Percentiles rank a stretch among this genome's conserved stretches.
Evolutionary conservation across 2,329 filamentous ascomycete genomes (phyloP).

Genomic region (Ceratocystis smalleyi): DNA sequence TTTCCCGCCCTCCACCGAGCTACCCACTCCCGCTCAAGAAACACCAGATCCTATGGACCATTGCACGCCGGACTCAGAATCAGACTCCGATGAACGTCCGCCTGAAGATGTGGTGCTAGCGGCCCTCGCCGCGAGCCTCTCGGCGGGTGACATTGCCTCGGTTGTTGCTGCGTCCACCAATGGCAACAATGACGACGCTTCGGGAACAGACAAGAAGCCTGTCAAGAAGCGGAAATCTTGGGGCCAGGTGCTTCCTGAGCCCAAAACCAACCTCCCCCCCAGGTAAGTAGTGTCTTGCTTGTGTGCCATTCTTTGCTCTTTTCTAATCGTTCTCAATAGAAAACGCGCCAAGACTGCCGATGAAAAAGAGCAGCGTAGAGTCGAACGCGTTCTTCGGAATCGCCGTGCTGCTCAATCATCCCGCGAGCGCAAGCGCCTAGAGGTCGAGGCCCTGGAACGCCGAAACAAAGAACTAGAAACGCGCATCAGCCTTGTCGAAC

Average conservation of each 20-base stretch:
- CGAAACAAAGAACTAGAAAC: conserved; percentile 56
- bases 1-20: conserved; percentile 27
- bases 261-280: conserved; percentile 89
- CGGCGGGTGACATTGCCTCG: conserved; percentile 13
- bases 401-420: conserved; percentile 93
- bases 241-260: conserved; percentile 91
- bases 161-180: conserved; percentile 16
- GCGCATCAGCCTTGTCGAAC: conserved; percentile 44
- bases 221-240: conserved; percentile 95
- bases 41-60: conserved; percentile 34
- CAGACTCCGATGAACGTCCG: conserved; percentile 20
- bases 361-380: conserved; percentile 94
- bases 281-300: conserved; percentile 38
- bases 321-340: conserved; percentile 27
- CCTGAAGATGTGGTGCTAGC: conserved; percentile 21
- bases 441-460: conserved; percentile 74
- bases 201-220: conserved; percentile 47
- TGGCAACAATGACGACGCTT: conserved; percentile 18
- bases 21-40: conserved; percentile 19
- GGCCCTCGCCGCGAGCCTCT: conserved; percentile 14
- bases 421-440: conserved; percentile 72
- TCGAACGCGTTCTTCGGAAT: conserved; percentile 93
- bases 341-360: conserved; percentile 98
- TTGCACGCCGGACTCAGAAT: conserved; percentile 33
- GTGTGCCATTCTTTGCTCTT: background rate